These are phyloP conservation scores for Albatrellus sp. DNA, from an alignment of 1,284 basidiomycete species.

Conservation along the genomic window DNA sequence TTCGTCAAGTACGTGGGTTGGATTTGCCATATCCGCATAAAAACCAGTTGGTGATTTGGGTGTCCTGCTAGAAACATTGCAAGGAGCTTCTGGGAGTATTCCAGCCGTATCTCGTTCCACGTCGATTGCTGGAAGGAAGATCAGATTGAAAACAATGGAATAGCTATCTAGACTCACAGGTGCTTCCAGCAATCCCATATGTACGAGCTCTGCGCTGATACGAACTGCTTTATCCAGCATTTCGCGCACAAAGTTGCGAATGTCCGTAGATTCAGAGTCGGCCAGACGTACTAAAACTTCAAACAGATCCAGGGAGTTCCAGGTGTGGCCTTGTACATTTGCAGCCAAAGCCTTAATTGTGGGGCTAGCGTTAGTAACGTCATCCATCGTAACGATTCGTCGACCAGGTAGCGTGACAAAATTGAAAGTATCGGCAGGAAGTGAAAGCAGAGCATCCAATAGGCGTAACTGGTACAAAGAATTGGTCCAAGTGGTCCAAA, in stretches of 20 bases:
- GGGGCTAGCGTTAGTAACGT: slow-evolving; percentile 73
- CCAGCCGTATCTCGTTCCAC: slow-evolving; percentile 79
- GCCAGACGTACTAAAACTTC: slow-evolving; percentile 75
- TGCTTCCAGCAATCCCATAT: slow-evolving; percentile 88
- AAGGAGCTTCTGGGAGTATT: slow-evolving; percentile 80
- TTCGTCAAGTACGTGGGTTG: slow-evolving; percentile 77
- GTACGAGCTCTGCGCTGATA: slow-evolving; percentile 87
- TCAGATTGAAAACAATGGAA: neutral
- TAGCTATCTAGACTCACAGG: slow-evolving; percentile 45
- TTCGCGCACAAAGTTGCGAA: slow-evolving; percentile 68
- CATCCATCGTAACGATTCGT: slow-evolving; percentile 75
- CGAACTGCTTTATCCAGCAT: slow-evolving; percentile 89
- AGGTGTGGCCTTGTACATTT: slow-evolving; percentile 81
- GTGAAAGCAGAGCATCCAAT: slow-evolving; percentile 76
- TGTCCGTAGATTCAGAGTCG: slow-evolving; percentile 59
- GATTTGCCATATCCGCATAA: slow-evolving; percentile 91
- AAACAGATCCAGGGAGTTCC: slow-evolving; percentile 91
- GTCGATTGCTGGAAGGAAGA: slow-evolving; percentile 44
- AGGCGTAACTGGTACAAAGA: slow-evolving; percentile 79
- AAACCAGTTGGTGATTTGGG: slow-evolving; percentile 91
- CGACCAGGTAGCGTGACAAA: slow-evolving; percentile 77
- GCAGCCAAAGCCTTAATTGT: slow-evolving; percentile 78
- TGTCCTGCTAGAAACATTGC: slow-evolving; percentile 88
- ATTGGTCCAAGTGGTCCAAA: slow-evolving; percentile 80
- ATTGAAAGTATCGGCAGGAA: slow-evolving; percentile 85